These are phyloP conservation scores for Domatiomyces catenatus DNA, from an alignment of 2,329 filamentous ascomycete genomes.

Conservation along the genomic window DNA sequence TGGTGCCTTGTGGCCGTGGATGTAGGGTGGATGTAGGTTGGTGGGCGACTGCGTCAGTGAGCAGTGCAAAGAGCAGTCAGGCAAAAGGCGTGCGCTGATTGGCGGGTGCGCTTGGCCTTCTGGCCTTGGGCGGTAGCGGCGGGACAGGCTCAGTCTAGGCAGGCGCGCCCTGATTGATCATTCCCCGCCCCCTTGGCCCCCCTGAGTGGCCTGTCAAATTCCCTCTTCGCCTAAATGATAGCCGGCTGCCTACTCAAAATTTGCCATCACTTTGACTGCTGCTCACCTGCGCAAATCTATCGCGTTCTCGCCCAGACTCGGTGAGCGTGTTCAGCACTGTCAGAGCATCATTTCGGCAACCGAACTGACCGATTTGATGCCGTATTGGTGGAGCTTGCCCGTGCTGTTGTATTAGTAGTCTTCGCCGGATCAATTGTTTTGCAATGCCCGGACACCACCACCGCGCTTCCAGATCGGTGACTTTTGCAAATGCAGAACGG, in stretches of 20 bases:
- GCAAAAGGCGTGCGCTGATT: neutral
- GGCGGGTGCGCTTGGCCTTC: neutral
- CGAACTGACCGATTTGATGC: slow-evolving; percentile 22
- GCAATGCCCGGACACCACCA: slow-evolving; percentile 14
- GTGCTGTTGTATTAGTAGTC: slow-evolving; percentile 9
- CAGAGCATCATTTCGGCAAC: slow-evolving; percentile 27
- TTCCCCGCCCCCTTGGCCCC: neutral
- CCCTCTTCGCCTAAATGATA: slow-evolving; percentile 7
- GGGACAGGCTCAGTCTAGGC: neutral
- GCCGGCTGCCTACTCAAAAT: neutral
- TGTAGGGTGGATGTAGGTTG: neutral
- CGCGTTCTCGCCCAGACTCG: slow-evolving; percentile 32
- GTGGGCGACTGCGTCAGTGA: neutral
- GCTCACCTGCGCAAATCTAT: slow-evolving; percentile 25
- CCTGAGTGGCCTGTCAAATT: slow-evolving; percentile 6
- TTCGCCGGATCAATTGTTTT: slow-evolving; percentile 11
- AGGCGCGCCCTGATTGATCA: neutral
- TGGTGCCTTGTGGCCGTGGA: neutral
- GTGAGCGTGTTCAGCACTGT: slow-evolving; percentile 21
- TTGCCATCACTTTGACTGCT: slow-evolving; percentile 6
- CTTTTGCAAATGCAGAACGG: slow-evolving; percentile 14
- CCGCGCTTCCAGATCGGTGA: slow-evolving; percentile 3
- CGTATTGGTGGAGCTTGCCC: slow-evolving; percentile 23
- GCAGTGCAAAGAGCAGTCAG: neutral
- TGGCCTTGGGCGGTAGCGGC: too few relatives aligned